These are phyloP conservation scores for Lipomyces spencermartinsiae DNA, from an alignment of 805 yeast species.

Conservation along the genomic window DNA sequence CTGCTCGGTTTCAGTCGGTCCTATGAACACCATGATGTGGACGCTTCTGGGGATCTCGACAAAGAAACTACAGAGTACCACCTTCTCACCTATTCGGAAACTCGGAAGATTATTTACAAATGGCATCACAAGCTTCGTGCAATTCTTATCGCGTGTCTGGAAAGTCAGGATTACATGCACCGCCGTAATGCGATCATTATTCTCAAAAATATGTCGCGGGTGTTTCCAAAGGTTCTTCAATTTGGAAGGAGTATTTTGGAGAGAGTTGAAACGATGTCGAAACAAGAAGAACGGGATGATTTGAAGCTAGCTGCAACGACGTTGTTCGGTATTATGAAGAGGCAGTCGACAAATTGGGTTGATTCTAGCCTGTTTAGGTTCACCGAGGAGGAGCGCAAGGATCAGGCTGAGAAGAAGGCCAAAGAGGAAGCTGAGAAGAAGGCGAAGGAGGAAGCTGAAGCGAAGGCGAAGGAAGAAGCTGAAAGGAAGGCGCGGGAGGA, in stretches of 20 bases:
- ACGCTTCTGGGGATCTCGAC: constrained; percentile 22
- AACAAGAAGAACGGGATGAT: constrained; percentile 74
- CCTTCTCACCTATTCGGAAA: constrained; percentile 46
- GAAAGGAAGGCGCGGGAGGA: constrained; percentile 1
- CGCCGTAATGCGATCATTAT: constrained; percentile 81
- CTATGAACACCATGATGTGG: constrained; percentile 6
- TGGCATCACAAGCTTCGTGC: constrained; percentile 62
- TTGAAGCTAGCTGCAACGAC: constrained; percentile 70
- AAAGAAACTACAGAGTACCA: constrained; percentile 28
- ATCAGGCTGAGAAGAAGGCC: constrained; percentile 12
- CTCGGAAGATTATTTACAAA: constrained; percentile 53
- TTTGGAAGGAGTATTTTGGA: constrained; percentile 63
- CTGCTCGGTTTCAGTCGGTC: constrained; percentile 41
- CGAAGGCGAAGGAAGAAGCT: neutral
- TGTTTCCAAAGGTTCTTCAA: constrained; percentile 70
- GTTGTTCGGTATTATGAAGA: constrained; percentile 41
- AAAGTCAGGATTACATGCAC: constrained; percentile 70
- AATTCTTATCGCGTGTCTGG: constrained; percentile 53
- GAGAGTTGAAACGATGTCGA: constrained; percentile 56
- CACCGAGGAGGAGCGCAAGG: constrained; percentile 21
- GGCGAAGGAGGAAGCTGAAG: constrained; percentile 6
- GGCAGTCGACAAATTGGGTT: constrained; percentile 41
- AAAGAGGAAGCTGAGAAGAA: constrained; percentile 9
- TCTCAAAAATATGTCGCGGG: constrained; percentile 66
- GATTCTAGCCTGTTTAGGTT: constrained; percentile 19